These are phyloP conservation scores for Jamesozyma lodderae DNA, from an alignment of 805 yeast species.

Conservation along the genomic window DNA sequence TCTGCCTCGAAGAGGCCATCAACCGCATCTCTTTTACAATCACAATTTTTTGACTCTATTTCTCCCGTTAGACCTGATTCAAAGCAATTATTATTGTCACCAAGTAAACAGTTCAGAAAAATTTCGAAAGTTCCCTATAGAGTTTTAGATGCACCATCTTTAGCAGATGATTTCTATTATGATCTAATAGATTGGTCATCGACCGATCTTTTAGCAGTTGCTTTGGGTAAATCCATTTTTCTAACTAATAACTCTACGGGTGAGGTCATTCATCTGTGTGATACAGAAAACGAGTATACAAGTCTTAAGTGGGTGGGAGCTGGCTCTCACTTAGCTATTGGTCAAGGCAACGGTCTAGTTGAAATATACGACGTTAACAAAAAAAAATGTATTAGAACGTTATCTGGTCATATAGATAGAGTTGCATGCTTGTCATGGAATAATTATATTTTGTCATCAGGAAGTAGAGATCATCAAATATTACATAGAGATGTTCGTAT, in stretches of 20 bases:
- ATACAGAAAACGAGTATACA: slow-evolving; percentile 67
- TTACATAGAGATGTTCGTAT: slow-evolving; percentile 86
- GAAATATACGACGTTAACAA: slow-evolving; percentile 92
- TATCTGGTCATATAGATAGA: slow-evolving; percentile 83
- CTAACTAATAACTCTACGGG: slow-evolving; percentile 86
- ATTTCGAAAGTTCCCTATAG: slow-evolving; percentile 84
- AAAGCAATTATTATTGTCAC: slow-evolving; percentile 69
- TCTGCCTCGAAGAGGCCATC: slow-evolving; percentile 47
- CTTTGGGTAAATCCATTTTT: slow-evolving; percentile 79
- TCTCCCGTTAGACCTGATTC: slow-evolving; percentile 88
- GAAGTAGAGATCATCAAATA: slow-evolving; percentile 77
- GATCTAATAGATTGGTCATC: slow-evolving; percentile 95
- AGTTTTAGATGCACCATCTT: slow-evolving; percentile 91
- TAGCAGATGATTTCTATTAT: slow-evolving; percentile 87
- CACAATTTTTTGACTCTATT: slow-evolving; percentile 52
- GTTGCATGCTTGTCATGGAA: slow-evolving; percentile 92
- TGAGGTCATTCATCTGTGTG: slow-evolving; percentile 71
- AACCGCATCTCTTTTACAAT: slow-evolving; percentile 54
- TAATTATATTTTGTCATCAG: slow-evolving; percentile 77
- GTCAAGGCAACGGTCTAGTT: slow-evolving; percentile 77
- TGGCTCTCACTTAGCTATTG: slow-evolving; percentile 91
- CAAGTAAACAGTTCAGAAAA: slow-evolving; percentile 67
- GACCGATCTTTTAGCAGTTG: slow-evolving; percentile 81
- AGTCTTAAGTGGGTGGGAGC: slow-evolving; percentile 89
- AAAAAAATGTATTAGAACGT: slow-evolving; percentile 72